phyloP scores from a whole-genome alignment of 805 yeast species.

The Nakazawaea wickerhamii region DNA sequence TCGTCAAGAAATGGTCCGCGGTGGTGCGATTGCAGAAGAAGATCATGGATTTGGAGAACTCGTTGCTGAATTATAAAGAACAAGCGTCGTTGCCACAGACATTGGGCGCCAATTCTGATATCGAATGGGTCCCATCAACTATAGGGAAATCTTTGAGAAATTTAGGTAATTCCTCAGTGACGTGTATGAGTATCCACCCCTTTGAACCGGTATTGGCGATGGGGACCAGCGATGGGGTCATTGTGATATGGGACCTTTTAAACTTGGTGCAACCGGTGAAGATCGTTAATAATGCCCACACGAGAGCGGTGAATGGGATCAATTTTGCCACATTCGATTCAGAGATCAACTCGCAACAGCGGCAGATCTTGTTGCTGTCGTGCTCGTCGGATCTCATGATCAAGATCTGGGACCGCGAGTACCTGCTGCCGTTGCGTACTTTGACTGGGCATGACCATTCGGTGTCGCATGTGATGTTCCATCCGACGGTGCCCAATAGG shows the following conservation, averaged over 20 bases:
- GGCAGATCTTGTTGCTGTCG: constrained; percentile 36
- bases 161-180: constrained; percentile 57
- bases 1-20: constrained; percentile 84
- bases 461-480: constrained; percentile 58
- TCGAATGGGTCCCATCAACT: constrained; percentile 58
- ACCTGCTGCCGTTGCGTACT: constrained; percentile 47
- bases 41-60: constrained; percentile 64
- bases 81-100: too few relatives aligned
- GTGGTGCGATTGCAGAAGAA: constrained; percentile 74
- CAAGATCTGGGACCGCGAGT: constrained; percentile 67
- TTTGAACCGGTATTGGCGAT: constrained; percentile 56
- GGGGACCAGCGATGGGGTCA: constrained; percentile 67
- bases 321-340: constrained; percentile 44
- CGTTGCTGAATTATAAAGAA: constrained; percentile 43
- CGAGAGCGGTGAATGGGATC: constrained; percentile 57
- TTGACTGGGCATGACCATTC: constrained; percentile 86
- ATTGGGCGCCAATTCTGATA: constrained; percentile 15
- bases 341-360: constrained; percentile 11
- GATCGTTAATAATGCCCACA: constrained; percentile 63
- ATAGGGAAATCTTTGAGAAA: constrained; percentile 35
- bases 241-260: constrained; percentile 65
- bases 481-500: constrained; percentile 37
- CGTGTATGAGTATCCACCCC: constrained; percentile 70
- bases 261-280: constrained; percentile 57
- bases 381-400: constrained; percentile 51